Evolutionary conservation across 1,284 basidiomycete species (phyloP).

Genomic region (Mycena citricolor): DNA sequence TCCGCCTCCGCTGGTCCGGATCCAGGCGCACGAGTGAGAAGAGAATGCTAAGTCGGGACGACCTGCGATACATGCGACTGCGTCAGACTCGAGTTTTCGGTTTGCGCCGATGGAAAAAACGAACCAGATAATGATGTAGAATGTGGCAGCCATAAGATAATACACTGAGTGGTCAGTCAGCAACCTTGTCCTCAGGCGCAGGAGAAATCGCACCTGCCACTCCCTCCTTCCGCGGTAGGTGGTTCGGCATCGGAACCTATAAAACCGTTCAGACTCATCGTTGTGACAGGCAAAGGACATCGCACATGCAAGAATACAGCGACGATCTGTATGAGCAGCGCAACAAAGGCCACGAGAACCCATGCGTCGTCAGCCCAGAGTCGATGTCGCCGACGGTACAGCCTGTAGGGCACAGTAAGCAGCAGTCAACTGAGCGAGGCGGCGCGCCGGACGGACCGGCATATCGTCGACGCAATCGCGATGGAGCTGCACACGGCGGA

Average conservation of each 20-base stretch:
- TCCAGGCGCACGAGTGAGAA: constrained; percentile 39
- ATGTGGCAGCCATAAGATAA: constrained; percentile 36
- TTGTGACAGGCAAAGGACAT: constrained; percentile 1
- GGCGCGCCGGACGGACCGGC: constrained; percentile 5
- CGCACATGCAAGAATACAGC: constrained; percentile 31
- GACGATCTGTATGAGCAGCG: constrained; percentile 28
- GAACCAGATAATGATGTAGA: constrained; percentile 37
- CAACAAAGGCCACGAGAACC: constrained; percentile 17
- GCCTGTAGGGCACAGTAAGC: constrained; percentile 19
- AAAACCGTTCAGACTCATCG: background rate
- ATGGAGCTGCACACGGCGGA: constrained; percentile 32
- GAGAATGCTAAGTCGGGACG: constrained; percentile 35
- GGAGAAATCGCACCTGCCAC: constrained; percentile 7
- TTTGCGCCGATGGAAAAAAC: no score
- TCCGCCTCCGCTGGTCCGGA: constrained; percentile 26
- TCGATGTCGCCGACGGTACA: constrained; percentile 31
- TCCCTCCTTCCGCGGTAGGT: constrained; percentile 12
- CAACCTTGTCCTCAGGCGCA: background rate
- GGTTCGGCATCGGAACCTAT: constrained; percentile 11
- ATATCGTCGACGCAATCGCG: constrained; percentile 30
- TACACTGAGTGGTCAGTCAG: constrained; percentile 29
- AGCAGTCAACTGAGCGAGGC: constrained; percentile 1
- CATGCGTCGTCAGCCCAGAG: constrained; percentile 38
- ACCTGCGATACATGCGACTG: constrained; percentile 15
- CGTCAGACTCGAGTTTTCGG: background rate